phyloP scores from a whole-genome alignment of 805 yeast genomes.

The Monosporozyma unispora region DNA sequence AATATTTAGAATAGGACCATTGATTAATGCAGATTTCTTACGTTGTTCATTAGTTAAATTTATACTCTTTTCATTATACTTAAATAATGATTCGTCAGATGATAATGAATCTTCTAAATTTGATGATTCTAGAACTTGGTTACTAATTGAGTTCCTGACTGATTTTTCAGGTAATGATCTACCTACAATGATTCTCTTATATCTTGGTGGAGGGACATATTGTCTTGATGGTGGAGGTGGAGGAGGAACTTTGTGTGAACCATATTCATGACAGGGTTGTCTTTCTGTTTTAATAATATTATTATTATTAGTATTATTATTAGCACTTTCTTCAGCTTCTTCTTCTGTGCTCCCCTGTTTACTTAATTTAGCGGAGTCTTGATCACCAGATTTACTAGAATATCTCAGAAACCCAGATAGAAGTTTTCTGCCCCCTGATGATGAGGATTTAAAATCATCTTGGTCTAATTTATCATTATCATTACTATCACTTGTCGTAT shows the following conservation, averaged over 20 bases:
- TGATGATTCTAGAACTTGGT: background rate
- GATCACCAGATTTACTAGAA: background rate
- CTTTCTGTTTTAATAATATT: background rate
- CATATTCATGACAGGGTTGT: background rate
- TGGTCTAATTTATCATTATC: background rate
- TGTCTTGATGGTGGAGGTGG: background rate
- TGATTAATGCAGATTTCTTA: slow-evolving; percentile 66
- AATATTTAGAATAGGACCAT: slow-evolving; percentile 76
- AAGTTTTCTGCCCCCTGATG: background rate
- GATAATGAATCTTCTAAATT: background rate
- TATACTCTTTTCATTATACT: background rate
- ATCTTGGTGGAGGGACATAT: background rate
- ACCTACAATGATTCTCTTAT: slow-evolving; percentile 17
- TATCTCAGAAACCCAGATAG: slow-evolving; percentile 1
- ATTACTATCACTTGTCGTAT: background rate
- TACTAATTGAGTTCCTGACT: background rate
- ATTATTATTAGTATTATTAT: background rate
- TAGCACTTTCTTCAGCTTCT: background rate
- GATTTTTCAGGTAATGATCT: slow-evolving; percentile 8
- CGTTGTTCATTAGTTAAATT: slow-evolving; percentile 50
- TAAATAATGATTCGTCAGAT: background rate
- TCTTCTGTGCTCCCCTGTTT: background rate
- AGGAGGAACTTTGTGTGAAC: background rate
- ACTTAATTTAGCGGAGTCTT: background rate
- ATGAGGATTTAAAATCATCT: background rate